Conservation (phyloP, 1,284 basidiomycete genomes). For the Heterobasidion parviporum region DNA sequence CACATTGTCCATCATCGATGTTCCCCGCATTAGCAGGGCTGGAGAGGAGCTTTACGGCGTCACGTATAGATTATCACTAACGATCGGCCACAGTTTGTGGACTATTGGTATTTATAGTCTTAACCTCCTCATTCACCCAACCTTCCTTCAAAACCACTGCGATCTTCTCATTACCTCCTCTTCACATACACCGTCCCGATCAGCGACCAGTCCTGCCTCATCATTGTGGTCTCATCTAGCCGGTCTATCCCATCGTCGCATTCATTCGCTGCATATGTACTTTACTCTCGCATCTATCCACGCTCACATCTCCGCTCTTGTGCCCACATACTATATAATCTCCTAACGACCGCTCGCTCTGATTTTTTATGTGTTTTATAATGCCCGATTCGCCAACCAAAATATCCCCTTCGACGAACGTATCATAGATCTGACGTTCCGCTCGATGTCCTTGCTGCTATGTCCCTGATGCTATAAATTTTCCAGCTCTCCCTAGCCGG, state of each 20-base stretch:
- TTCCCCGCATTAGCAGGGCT: background rate
- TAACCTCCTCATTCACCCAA: too few species aligned
- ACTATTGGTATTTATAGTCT: background rate
- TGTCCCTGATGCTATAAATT: too few species aligned
- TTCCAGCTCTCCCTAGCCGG: too few species aligned
- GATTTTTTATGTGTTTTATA: too few species aligned
- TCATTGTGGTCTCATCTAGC: background rate
- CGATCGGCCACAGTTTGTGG: background rate
- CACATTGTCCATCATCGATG: too few species aligned
- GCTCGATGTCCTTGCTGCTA: too few species aligned
- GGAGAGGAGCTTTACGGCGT: background rate
- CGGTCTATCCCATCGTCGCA: background rate
- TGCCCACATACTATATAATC: too few species aligned
- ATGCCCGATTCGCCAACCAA: too few species aligned
- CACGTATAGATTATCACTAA: background rate
- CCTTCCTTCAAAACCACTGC: background rate
- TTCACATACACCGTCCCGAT: background rate
- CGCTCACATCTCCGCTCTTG: background rate
- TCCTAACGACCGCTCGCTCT: too few species aligned
- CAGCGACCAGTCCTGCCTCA: background rate
- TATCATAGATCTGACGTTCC: too few species aligned
- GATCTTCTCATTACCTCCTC: background rate
- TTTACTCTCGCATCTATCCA: background rate
- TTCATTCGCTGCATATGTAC: background rate
- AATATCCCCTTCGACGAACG: too few species aligned